Percentiles rank a stretch among this genome's conserved stretches.
phyloP scores from a whole-genome alignment of 768 basidiomycete species.

The Peribolospora baueri region DNA sequence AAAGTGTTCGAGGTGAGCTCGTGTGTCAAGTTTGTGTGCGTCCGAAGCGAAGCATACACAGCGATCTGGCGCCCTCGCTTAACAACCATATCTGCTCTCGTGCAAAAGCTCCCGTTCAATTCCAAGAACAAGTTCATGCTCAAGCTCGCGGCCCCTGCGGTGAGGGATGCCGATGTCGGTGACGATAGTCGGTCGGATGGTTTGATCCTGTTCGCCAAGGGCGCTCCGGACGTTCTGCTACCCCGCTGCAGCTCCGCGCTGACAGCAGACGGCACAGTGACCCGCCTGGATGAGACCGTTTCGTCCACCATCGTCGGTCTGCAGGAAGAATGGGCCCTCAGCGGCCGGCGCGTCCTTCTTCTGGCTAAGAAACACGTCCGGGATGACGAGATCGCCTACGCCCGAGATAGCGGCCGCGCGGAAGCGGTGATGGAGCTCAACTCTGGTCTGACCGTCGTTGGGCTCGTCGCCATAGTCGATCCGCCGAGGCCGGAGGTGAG shows the following conservation, averaged over 20 bases:
- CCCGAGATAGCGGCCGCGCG: constrained; percentile 20
- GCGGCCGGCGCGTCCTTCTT: constrained; percentile 39
- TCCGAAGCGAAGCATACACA: background rate
- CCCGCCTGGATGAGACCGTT: constrained; percentile 17
- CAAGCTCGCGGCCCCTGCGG: constrained; percentile 18
- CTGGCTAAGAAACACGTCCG: constrained; percentile 28
- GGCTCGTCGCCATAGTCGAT: constrained; percentile 37
- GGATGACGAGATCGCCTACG: constrained; percentile 18
- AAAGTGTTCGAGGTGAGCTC: constrained; percentile 12
- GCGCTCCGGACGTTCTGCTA: constrained; percentile 35
- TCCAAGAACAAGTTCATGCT: constrained; percentile 35
- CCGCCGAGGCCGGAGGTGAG: constrained; percentile 33
- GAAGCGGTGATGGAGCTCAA: constrained; percentile 25
- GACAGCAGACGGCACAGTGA: constrained; percentile 18
- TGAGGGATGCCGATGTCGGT: background rate
- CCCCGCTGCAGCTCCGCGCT: constrained; percentile 19
- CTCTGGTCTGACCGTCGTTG: constrained; percentile 30
- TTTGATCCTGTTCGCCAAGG: constrained; percentile 22
- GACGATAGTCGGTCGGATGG: background rate
- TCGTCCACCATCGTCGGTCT: constrained; percentile 12
- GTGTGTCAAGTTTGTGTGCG: too few relatives aligned
- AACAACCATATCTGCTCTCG: too few relatives aligned
- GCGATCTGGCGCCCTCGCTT: too few relatives aligned
- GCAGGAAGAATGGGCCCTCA: constrained; percentile 28
- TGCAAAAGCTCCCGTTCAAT: constrained; percentile 4